These are phyloP conservation scores for Microstroma glucosiphilum DNA, from an alignment of 1,284 basidiomycete species.

Conservation along the genomic window DNA sequence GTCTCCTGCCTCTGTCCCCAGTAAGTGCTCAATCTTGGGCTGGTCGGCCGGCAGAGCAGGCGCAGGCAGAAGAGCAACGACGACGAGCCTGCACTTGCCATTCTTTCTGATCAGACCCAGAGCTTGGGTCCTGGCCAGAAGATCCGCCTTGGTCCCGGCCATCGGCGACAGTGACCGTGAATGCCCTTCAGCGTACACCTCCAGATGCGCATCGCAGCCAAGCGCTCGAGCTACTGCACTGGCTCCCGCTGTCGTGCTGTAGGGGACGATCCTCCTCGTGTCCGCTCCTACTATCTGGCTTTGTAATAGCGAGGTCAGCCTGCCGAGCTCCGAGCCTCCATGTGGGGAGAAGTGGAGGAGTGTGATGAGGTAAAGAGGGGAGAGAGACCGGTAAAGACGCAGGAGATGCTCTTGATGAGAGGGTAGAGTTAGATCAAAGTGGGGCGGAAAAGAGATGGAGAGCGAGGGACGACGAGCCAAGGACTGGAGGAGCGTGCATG, in stretches of 20 bases:
- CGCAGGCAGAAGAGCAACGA: background rate
- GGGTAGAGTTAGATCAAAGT: too few relatives aligned
- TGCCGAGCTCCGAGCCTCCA: background rate
- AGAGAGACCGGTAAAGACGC: conserved; percentile 3
- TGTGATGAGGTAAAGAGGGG: background rate
- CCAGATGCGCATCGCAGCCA: conserved; percentile 1
- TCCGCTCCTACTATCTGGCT: background rate
- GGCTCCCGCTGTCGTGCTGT: background rate
- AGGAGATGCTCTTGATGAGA: too few relatives aligned
- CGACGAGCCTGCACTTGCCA: conserved; percentile 2
- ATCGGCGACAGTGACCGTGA: background rate
- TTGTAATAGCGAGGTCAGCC: background rate
- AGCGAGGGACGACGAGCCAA: background rate
- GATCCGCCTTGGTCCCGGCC: background rate
- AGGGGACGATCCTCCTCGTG: background rate
- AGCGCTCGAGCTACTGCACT: background rate
- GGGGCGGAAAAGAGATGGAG: background rate
- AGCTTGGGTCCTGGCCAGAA: background rate
- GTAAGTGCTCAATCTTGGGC: too few relatives aligned
- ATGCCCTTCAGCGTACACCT: background rate
- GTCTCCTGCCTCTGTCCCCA: background rate
- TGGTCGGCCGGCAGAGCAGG: background rate
- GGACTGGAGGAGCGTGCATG: too few relatives aligned
- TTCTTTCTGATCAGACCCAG: conserved; percentile 1
- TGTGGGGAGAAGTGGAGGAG: conserved; percentile 1